Evolutionary conservation across 257 asterid genomes (phyloP).

Genomic region (Paraleonurus japonicus): DNA sequence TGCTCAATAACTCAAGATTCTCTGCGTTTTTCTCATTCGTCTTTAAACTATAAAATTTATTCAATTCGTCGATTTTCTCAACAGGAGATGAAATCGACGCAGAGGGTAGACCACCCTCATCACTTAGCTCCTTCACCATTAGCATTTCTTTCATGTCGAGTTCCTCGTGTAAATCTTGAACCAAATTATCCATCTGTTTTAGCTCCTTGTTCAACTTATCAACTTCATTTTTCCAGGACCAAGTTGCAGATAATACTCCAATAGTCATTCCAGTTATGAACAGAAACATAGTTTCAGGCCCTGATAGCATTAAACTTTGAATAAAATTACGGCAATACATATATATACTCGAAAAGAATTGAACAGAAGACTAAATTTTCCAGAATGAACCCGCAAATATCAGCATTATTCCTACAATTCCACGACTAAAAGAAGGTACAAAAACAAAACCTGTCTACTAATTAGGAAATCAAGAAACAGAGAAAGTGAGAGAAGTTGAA

Average conservation of each 20-base stretch:
- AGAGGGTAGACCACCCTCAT: slow-evolving; percentile 31
- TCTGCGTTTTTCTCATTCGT: slow-evolving; percentile 26
- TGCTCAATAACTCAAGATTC: slow-evolving; percentile 42
- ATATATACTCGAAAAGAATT: no score
- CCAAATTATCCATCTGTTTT: slow-evolving; percentile 47
- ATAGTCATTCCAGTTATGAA: slow-evolving; percentile 55
- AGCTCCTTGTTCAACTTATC: slow-evolving; percentile 49
- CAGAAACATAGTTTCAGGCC: slow-evolving; percentile 38
- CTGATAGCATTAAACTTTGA: slow-evolving; percentile 32
- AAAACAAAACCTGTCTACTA: neutral
- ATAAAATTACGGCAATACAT: no score
- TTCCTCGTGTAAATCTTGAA: slow-evolving; percentile 67
- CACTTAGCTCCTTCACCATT: slow-evolving; percentile 49
- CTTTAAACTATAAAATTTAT: neutral
- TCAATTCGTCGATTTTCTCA: slow-evolving; percentile 11
- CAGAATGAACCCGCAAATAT: neutral
- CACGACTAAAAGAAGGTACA: neutral
- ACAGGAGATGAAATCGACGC: slow-evolving; percentile 33
- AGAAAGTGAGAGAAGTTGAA: neutral
- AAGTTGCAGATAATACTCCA: slow-evolving; percentile 50
- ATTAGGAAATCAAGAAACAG: neutral
- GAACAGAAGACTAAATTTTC: neutral
- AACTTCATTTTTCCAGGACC: slow-evolving; percentile 41
- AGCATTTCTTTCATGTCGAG: slow-evolving; percentile 61
- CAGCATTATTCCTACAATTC: neutral